These are phyloP conservation scores for Handroanthus guayacan DNA, from an alignment of 257 asterid species.

Conservation along the genomic window DNA sequence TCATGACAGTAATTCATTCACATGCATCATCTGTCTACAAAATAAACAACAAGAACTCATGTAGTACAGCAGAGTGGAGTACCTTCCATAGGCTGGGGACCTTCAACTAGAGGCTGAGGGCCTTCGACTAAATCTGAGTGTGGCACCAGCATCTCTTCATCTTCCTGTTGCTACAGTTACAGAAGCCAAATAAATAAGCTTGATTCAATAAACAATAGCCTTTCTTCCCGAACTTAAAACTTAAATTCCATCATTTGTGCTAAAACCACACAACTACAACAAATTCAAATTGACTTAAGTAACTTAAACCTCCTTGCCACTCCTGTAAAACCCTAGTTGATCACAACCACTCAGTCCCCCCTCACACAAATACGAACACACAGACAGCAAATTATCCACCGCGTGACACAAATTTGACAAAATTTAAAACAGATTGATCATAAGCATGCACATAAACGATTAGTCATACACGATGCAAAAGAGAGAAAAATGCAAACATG, in stretches of 20 bases:
- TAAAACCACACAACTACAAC: slow-evolving; percentile 38
- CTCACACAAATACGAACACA: slow-evolving; percentile 23
- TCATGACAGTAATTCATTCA: slow-evolving; percentile 14
- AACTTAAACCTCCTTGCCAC: slow-evolving; percentile 45
- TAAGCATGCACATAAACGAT: slow-evolving; percentile 28
- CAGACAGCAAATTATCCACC: slow-evolving; percentile 21
- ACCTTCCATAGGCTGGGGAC: slow-evolving; percentile 90
- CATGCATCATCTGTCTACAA: slow-evolving; percentile 23
- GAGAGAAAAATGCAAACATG: background rate
- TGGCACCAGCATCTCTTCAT: slow-evolving; percentile 94
- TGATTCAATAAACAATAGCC: slow-evolving; percentile 55
- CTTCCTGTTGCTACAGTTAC: slow-evolving; percentile 72
- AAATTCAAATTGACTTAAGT: slow-evolving; percentile 33
- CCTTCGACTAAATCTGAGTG: slow-evolving; percentile 82
- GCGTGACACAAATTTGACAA: slow-evolving; percentile 11
- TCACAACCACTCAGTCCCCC: slow-evolving; percentile 40
- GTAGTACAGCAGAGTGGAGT: slow-evolving; percentile 32
- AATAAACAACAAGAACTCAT: slow-evolving; percentile 11
- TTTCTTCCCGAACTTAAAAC: slow-evolving; percentile 29
- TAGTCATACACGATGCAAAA: slow-evolving; percentile 21
- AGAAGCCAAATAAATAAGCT: slow-evolving; percentile 32
- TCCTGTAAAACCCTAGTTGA: slow-evolving; percentile 70
- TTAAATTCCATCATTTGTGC: slow-evolving; percentile 34
- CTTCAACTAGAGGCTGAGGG: slow-evolving; percentile 83
- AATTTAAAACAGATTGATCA: slow-evolving; percentile 29